phyloP scores from a whole-genome alignment of 2,329 filamentous ascomycete species.

The Rugonectria rugulosa region DNA sequence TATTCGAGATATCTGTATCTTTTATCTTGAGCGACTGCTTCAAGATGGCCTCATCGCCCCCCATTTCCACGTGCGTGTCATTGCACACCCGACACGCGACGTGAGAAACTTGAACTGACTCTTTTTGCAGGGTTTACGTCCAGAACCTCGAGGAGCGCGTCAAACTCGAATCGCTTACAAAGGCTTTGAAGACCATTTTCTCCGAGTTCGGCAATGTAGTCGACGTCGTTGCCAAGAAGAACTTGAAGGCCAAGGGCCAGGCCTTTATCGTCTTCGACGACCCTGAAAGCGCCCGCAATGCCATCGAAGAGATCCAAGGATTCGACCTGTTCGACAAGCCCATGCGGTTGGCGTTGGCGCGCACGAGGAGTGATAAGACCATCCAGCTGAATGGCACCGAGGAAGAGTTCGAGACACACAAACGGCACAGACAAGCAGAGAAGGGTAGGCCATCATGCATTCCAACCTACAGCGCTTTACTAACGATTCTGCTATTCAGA shows the following conservation, averaged over 20 bases:
- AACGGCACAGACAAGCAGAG: constrained; percentile 82
- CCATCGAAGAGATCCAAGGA: constrained; percentile 88
- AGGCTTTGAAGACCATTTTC: constrained; percentile 80
- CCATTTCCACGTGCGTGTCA: constrained; percentile 76
- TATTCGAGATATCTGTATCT: too few species aligned
- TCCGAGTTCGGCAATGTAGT: constrained; percentile 86
- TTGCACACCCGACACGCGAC: constrained; percentile 70
- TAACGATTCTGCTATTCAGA: constrained; percentile 48
- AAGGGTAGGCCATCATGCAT: constrained; percentile 71
- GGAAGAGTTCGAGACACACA: constrained; percentile 88
- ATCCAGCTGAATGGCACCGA: constrained; percentile 76
- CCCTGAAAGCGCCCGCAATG: constrained; percentile 78
- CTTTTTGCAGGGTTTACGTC: constrained; percentile 64
- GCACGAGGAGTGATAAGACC: constrained; percentile 85
- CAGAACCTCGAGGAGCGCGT: constrained; percentile 93
- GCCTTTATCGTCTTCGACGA: constrained; percentile 92
- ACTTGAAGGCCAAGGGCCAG: constrained; percentile 91
- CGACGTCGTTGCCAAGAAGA: constrained; percentile 87
- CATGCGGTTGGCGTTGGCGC: constrained; percentile 84
- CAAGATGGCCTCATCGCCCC: constrained; percentile 50
- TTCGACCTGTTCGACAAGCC: constrained; percentile 94
- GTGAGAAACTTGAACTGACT: constrained; percentile 48
- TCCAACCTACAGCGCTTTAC: neutral
- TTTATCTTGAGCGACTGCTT: too few species aligned
- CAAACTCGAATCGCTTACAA: constrained; percentile 79